phyloP scores from a whole-genome alignment of 805 yeast genomes.

The Groenewaldozyma tartarivorans region DNA sequence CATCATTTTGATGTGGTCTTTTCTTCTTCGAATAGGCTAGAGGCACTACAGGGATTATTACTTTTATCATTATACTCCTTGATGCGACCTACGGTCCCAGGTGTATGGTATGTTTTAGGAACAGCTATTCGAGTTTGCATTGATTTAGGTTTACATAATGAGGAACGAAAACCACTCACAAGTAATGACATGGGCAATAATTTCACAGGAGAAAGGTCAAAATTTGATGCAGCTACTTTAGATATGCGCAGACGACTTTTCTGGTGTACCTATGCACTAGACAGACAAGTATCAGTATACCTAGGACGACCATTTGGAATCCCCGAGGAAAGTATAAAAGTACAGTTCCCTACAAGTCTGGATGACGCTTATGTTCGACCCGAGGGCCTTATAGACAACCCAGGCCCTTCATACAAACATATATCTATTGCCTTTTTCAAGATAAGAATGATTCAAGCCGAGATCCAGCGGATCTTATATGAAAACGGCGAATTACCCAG shows the following conservation, averaged over 20 bases:
- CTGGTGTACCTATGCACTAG: constrained; percentile 85
- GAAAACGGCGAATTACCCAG: constrained; percentile 68
- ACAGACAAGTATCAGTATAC: constrained; percentile 77
- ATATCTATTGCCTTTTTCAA: constrained; percentile 59
- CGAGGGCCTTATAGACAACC: constrained; percentile 17
- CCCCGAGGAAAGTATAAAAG: constrained; percentile 68
- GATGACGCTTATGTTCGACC: constrained; percentile 59
- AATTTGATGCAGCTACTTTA: constrained; percentile 40
- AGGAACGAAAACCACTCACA: constrained; percentile 24
- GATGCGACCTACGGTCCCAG: constrained; percentile 85
- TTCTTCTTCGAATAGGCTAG: constrained; percentile 51
- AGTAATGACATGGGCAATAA: constrained; percentile 1
- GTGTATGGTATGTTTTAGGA: constrained; percentile 88
- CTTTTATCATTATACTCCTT: constrained; percentile 61
- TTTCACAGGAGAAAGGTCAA: neutral
- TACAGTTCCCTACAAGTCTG: constrained; percentile 59
- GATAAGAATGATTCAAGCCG: constrained; percentile 67
- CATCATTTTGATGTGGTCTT: constrained; percentile 49
- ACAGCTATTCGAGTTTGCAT: constrained; percentile 70
- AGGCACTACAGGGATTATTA: constrained; percentile 62
- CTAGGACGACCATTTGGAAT: constrained; percentile 83
- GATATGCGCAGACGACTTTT: constrained; percentile 71
- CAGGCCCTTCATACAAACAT: constrained; percentile 52
- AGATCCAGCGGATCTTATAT: constrained; percentile 61
- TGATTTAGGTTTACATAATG: constrained; percentile 78